Evolutionary conservation across 306 rosid genomes (phyloP), one percentile per base, ranked within the genome.

Genomic region (Ormosia semicastrata): DNA sequence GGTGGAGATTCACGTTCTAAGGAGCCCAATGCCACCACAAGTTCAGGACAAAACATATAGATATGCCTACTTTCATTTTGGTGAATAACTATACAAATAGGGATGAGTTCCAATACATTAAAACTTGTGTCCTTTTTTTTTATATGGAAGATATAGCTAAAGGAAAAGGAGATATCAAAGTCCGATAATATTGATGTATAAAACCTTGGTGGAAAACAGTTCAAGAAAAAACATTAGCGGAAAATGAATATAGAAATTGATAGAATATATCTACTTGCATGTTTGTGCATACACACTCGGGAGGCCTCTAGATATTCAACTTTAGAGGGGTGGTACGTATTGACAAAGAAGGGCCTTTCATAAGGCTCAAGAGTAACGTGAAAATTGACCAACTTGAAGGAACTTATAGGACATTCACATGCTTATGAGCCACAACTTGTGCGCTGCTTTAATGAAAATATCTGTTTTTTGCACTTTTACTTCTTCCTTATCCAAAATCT

Each of bases 291-390:
- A 29, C 3, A 44, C 59, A 49, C 44, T 49, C 0, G 44, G 34
- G 17, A 73, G 66, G 78, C 53, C 78, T 9, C 66, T 40, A 41
- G 81, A 62, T 76, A 29, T 46, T 62, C 4, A 75, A 32, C 54
- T 60, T 60, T 75, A 44, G 40, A 75, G 36, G 58, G 32, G 60
- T 43, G 80, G 71, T 47, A 7, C 73, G 8, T 11, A 36, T 40
- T 36, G 17, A 34, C 52, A 34, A 34, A 18, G 56, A 80, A 56
- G 80, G 74, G 41, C 40, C 79, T 63, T 39, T 81, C 84, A 64
- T 2, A 9, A 66, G 66, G 14, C 68, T 34, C 76, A 66, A 66
- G 85, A 74, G 76, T 66, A 81, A 74, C 81, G 85, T 81, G 85
- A 81, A 56, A 65, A 44, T 70, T 15, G 8, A 47, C 40, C 85